Evolutionary conservation across 2,329 filamentous ascomycete species (phyloP), one percentile per base, ranked within the genome.

Genomic region (Colletotrichum abscissum): DNA sequence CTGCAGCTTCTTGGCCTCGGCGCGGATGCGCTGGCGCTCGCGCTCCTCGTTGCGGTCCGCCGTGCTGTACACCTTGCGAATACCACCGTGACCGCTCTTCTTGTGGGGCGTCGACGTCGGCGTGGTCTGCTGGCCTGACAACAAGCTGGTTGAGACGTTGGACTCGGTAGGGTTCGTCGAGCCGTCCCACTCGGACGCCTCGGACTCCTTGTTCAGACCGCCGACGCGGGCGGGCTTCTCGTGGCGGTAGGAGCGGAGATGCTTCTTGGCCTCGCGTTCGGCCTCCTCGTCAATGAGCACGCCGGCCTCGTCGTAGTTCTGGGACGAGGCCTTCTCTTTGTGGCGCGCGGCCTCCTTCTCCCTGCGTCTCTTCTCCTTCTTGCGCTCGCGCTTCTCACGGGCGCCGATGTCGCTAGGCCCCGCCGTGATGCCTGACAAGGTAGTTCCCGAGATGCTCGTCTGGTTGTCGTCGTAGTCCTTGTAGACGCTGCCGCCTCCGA

Each of bases 401-500:
- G 88, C 88, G 0, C 78, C 83, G 42, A 91, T 82, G 76, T 91
- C 89, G 63, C 87, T 89, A 1, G 87, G 88, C 5, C 89, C 89
- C 0, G 85, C 89, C 3, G 89, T 91, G 77, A 91, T 86, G 57
- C 89, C 89, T 1, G 87, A 88, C 71, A 90, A 79, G 8, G 84
- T 86, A 73, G 80, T 80, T 73, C 85, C 84, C 28, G 87, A 89
- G 58, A 86, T 81, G 5, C 82, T 83, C 22, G 84, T 89, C 11
- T 83, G 84, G 68, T 79, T 81, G 70, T 86, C 86, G 77, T 89
- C 89, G 69, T 94, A 87, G 75, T 96, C 92, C 80, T 93, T 93
- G 82, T 94, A 94, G 16, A 97, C 91, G 82, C 93, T 96, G 57
- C 95, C 95, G 62, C 95, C 95, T n/a, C 96, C 96, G 0, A 98